These are phyloP conservation scores for Dipodascus geniculatus DNA, from an alignment of 805 yeast species.

Conservation along the genomic window DNA sequence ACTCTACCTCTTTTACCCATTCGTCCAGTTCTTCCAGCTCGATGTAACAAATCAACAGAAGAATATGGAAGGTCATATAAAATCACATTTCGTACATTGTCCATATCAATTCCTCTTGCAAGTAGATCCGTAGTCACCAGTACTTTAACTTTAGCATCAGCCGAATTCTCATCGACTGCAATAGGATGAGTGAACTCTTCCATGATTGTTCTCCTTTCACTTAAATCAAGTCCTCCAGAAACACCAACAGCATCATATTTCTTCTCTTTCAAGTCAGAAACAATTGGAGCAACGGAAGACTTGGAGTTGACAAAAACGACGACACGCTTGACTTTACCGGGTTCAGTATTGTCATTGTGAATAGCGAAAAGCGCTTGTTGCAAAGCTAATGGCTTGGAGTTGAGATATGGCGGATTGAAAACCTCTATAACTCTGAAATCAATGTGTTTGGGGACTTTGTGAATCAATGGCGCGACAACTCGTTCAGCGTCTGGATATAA, in stretches of 20 bases:
- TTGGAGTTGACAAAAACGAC: conserved; percentile 77
- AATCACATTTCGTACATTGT: conserved; percentile 68
- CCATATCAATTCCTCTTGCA: conserved; percentile 84
- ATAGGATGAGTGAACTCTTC: conserved; percentile 17
- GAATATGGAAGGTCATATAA: conserved; percentile 78
- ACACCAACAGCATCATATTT: conserved; percentile 54
- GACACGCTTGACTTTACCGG: conserved; percentile 62
- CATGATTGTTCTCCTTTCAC: conserved; percentile 47
- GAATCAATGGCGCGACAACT: conserved; percentile 71
- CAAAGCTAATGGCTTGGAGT: conserved; percentile 71
- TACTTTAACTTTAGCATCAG: conserved; percentile 39
- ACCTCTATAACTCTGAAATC: conserved; percentile 70
- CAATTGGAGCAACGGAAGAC: conserved; percentile 48
- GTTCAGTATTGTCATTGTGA: conserved; percentile 71
- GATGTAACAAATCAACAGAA: conserved; percentile 76
- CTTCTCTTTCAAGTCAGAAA: conserved; percentile 38
- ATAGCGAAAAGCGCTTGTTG: conserved; percentile 86
- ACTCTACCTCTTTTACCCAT: conserved; percentile 85
- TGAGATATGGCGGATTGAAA: conserved; percentile 64
- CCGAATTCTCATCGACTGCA: conserved; percentile 9
- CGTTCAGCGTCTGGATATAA: conserved; percentile 56
- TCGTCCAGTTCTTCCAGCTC: conserved; percentile 92
- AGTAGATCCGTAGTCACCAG: conserved; percentile 79
- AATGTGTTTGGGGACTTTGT: conserved; percentile 68
- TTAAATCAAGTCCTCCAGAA: conserved; percentile 51